Conservation (phyloP, 352 stramenopile species). For the Pythium rishiriense region DNA sequence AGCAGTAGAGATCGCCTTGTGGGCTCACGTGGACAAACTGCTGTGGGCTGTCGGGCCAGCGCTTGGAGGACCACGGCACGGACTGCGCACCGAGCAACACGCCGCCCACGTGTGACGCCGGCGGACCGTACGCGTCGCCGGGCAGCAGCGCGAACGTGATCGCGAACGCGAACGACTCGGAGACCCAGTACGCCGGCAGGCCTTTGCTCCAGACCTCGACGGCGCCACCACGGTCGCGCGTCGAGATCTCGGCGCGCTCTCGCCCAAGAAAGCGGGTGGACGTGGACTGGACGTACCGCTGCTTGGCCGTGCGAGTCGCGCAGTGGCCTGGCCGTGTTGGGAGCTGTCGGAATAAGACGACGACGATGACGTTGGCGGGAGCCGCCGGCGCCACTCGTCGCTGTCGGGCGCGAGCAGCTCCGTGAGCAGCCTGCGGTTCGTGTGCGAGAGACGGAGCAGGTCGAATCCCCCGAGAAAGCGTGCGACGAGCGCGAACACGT, state of each 20-base stretch:
- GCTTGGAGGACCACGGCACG: neutral
- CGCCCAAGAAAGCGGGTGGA: no score
- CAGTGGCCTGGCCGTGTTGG: no score
- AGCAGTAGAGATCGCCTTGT: slow-evolving; percentile 21
- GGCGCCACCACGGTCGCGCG: neutral
- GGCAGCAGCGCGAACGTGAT: slow-evolving; percentile 13
- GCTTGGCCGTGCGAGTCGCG: no score
- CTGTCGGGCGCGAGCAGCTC: neutral
- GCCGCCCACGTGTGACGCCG: neutral
- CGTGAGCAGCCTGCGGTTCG: neutral
- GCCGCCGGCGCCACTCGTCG: neutral
- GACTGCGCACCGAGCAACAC: slow-evolving; percentile 8
- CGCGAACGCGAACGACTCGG: slow-evolving; percentile 9
- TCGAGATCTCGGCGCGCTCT: neutral
- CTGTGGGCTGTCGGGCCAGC: neutral
- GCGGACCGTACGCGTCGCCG: neutral
- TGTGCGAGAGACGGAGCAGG: slow-evolving; percentile 13
- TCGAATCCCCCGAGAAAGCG: slow-evolving; percentile 7
- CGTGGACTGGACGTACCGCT: no score
- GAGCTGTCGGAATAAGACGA: neutral
- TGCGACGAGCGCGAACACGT: neutral
- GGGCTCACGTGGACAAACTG: slow-evolving; percentile 16
- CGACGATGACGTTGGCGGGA: neutral
- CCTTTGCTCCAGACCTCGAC: neutral
- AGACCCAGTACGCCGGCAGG: no score